Evolutionary conservation across 2,329 filamentous ascomycete genomes (phyloP), one percentile per base, ranked within the genome.

Genomic region (Sporothrix dimorphospora): DNA sequence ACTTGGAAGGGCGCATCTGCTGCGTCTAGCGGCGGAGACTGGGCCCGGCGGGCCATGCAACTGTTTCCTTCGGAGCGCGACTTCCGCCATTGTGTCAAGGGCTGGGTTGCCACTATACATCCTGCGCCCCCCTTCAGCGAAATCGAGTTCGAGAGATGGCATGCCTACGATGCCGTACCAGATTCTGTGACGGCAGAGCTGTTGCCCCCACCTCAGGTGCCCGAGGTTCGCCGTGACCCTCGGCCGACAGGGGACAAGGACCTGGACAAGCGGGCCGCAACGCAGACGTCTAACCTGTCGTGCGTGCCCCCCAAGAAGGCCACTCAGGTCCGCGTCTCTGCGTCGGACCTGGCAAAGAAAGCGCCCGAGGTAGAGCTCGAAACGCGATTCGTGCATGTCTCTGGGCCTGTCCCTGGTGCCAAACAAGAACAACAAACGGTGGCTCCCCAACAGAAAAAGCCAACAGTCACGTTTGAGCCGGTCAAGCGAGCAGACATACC

Each of bases 231-330:
- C 7, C 24, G 27, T 7, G 61, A 67, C 24, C 24, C 30, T 16
- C 19, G 5, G 2, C 9, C 34, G 3, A 49, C 27, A 1, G 45
- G 45, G 5, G 45, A 63, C 4, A 30, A 2, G 16, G 42, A 16
- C 2, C 21, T 68, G 21, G 27, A 34, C 53, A 45, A 45, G 16
- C 69, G 68, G 14, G 68, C 61, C 8, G 68, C 51, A 1, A 72
- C 68, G n/a, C 72, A 71, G 61, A 72, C 61, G 24, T 11, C 68
- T 9, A 59, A 30, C 9, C 19, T 30, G 1, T 63, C 38, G n/a
- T 70, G 66, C 42, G 53, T 24, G 1, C 30, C 49, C 11, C 16
- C 30, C 7, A 49, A 30, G n/a, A 21, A 19, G 30, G n/a, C 16
- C 1, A 12, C 9, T 5, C 45, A 6, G 11, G 11, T 5, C 42